Evolutionary conservation across 1,139 yeast species (phyloP).

Genomic region (Pichia sp.): DNA sequence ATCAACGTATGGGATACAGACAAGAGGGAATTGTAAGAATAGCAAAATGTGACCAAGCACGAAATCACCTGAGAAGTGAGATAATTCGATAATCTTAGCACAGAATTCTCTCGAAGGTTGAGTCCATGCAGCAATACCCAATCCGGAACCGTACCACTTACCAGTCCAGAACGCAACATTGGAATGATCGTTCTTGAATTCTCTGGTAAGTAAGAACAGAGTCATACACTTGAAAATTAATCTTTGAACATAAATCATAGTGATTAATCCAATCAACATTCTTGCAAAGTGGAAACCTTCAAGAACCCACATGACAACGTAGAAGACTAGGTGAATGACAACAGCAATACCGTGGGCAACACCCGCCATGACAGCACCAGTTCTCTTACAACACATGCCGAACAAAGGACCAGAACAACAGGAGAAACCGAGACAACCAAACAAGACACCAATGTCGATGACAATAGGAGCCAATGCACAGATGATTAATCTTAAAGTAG

Average conservation of each 20-base stretch:
- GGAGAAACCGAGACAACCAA: conserved; percentile 66
- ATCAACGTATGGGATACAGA: conserved; percentile 82
- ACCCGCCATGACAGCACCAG: conserved; percentile 96
- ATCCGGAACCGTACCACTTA: conserved; percentile 94
- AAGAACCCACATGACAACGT: conserved; percentile 94
- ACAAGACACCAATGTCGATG: conserved; percentile 80
- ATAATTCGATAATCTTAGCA: conserved; percentile 89
- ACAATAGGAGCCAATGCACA: conserved; percentile 91
- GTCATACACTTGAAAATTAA: conserved; percentile 81
- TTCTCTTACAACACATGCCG: conserved; percentile 94
- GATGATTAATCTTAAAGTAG: conserved; percentile 76
- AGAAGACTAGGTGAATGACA: conserved; percentile 73
- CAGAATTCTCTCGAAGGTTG: conserved; percentile 96
- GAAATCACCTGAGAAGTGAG: conserved; percentile 97
- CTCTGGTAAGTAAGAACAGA: conserved; percentile 78
- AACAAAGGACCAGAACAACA: conserved; percentile 97
- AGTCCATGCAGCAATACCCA: conserved; percentile 94
- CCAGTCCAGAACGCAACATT: conserved; percentile 99
- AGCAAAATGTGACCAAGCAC: conserved; percentile 82
- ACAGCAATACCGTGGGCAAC: conserved; percentile 95
- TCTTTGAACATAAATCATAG: conserved; percentile 86
- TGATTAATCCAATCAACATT: conserved; percentile 79
- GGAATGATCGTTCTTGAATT: conserved; percentile 93
- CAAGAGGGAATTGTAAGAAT: conserved; percentile 83
- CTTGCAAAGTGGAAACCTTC: conserved; percentile 88